phyloP scores from a whole-genome alignment of 2,329 filamentous ascomycete species.

The Ophiostoma ips region DNA sequence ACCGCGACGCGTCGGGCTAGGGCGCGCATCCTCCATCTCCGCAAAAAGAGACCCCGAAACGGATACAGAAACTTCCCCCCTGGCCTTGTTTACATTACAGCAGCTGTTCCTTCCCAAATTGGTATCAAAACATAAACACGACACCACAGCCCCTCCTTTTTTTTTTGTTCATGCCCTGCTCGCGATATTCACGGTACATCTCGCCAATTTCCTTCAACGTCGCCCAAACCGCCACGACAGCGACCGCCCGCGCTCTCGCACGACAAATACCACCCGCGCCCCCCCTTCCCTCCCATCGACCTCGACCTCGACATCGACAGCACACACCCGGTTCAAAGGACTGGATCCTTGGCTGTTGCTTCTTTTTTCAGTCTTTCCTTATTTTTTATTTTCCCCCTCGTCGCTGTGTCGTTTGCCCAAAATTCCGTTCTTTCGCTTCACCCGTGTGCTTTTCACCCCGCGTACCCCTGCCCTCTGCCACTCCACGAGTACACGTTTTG shows the following conservation, averaged over 20 bases:
- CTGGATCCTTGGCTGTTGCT: conserved; percentile 8
- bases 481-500: background rate
- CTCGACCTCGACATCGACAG: background rate
- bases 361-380: too few relatives aligned
- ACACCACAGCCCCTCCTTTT: conserved; percentile 6
- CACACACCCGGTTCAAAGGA: conserved; percentile 4
- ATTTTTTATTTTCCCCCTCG: background rate
- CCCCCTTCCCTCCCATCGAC: background rate
- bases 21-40: too few relatives aligned
- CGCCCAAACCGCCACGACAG: background rate
- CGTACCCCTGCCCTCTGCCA: background rate
- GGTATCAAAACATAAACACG: conserved; percentile 10
- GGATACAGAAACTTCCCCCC: background rate
- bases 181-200: background rate
- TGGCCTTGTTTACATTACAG: conserved; percentile 14
- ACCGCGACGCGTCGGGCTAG: too few relatives aligned
- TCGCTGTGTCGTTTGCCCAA: background rate
- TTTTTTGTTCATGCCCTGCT: background rate
- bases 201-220: background rate
- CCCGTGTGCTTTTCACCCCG: background rate
- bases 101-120: conserved; percentile 7
- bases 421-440: background rate
- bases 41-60: too few relatives aligned
- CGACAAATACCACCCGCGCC: background rate
- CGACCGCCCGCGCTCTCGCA: background rate